These are phyloP conservation scores for Phtheirospermum japonicum DNA, from an alignment of 257 asterid genomes.

Conservation along the genomic window DNA sequence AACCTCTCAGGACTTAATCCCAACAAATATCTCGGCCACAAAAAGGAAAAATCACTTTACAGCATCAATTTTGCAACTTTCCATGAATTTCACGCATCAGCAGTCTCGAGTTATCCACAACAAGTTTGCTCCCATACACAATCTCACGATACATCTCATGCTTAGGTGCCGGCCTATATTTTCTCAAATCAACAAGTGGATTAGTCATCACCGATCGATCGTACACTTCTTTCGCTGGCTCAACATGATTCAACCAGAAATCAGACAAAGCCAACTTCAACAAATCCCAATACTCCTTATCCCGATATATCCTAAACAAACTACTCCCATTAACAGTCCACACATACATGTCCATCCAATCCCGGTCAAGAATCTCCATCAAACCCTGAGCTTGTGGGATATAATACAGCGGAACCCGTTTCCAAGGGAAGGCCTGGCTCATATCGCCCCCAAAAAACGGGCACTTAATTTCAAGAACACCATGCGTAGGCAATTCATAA, in stretches of 20 bases:
- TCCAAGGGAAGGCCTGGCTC: conserved; percentile 57
- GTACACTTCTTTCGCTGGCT: conserved; percentile 68
- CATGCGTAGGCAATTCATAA: conserved; percentile 49
- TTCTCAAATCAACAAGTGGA: conserved; percentile 50
- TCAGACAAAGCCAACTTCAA: conserved; percentile 67
- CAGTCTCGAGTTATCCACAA: conserved; percentile 52
- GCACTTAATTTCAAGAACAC: conserved; percentile 81
- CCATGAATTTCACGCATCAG: conserved; percentile 59
- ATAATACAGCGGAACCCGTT: conserved; percentile 60
- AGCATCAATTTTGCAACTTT: conserved; percentile 34
- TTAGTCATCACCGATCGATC: conserved; percentile 39
- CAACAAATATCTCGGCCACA: background rate
- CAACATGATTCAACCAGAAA: conserved; percentile 93
- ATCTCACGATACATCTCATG: conserved; percentile 46
- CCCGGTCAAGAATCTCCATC: conserved; percentile 84
- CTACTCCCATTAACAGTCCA: conserved; percentile 84
- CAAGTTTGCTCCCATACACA: conserved; percentile 49
- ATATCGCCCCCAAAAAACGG: conserved; percentile 62
- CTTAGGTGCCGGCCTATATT: conserved; percentile 55
- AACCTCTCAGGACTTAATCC: background rate
- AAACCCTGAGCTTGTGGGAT: conserved; percentile 93
- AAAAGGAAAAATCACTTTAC: background rate
- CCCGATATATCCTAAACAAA: conserved; percentile 65
- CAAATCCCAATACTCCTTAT: conserved; percentile 57
- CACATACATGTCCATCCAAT: conserved; percentile 82